A percentile compares a stretch with the other conserved stretches of the same genome.
phyloP scores from a whole-genome alignment of 2,329 filamentous ascomycete genomes.

The Fusarium sp. region DNA sequence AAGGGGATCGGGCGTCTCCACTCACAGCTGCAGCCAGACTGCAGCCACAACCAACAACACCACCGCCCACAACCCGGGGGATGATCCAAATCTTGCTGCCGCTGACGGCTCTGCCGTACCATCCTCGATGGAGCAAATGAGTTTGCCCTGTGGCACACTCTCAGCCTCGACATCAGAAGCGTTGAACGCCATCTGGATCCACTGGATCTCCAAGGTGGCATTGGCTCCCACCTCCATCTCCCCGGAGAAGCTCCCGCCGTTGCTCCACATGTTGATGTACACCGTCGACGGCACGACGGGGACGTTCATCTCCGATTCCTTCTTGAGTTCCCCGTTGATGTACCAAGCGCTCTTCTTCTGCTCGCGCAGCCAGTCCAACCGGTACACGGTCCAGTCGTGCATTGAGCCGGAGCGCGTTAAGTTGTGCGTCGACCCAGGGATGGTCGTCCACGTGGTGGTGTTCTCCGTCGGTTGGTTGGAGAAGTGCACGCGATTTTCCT shows the following conservation, averaged over 20 bases:
- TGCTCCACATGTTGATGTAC: constrained; percentile 35
- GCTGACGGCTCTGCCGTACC: background rate
- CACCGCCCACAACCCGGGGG: background rate
- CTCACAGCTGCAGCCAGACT: constrained; percentile 6
- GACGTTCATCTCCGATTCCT: constrained; percentile 15
- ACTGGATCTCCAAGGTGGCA: constrained; percentile 27
- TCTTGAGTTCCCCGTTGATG: constrained; percentile 2
- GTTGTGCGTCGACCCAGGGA: constrained; percentile 19
- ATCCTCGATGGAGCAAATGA: constrained; percentile 13
- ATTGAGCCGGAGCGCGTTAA: constrained; percentile 2
- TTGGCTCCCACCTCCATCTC: constrained; percentile 18
- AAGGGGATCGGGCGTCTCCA: background rate
- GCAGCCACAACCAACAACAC: background rate
- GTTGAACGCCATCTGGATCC: constrained; percentile 34
- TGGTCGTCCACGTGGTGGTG: constrained; percentile 9
- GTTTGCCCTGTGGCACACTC: constrained; percentile 2
- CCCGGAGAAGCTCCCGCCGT: constrained; percentile 26
- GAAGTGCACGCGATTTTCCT: constrained; percentile 13
- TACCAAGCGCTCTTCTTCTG: constrained; percentile 16
- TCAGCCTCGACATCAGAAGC: constrained; percentile 9
- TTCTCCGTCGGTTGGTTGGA: constrained; percentile 17
- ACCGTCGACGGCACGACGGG: constrained; percentile 21
- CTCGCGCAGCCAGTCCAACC: constrained; percentile 26
- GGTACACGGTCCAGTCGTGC: constrained; percentile 18
- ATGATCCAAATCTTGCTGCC: background rate